Evolutionary conservation across 176 grass and related monocot genomes (phyloP).

Genomic region (Oryza longistaminata): DNA sequence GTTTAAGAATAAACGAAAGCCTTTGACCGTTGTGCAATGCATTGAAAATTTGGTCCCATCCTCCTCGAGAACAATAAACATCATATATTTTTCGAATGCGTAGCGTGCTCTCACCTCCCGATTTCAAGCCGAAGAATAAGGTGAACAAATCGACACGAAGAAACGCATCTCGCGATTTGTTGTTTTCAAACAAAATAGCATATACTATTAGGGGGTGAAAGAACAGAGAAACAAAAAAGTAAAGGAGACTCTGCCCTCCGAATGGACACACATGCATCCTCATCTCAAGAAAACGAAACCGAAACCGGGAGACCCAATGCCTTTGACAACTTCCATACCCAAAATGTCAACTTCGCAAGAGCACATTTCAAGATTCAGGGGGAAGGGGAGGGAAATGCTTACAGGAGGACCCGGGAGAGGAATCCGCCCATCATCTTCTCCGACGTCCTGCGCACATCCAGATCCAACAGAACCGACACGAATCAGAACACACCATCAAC

Average conservation of each 20-base stretch:
- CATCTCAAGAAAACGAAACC: slow-evolving; percentile 12
- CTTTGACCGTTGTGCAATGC: slow-evolving; percentile 51
- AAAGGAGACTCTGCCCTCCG: not conserved
- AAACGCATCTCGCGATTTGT: slow-evolving; percentile 35
- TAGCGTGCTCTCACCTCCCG: slow-evolving; percentile 6
- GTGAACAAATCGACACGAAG: slow-evolving; percentile 42
- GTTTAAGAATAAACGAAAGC: slow-evolving; percentile 46
- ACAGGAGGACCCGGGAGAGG: slow-evolving; percentile 77
- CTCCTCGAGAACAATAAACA: slow-evolving; percentile 46
- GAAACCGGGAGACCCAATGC: not conserved
- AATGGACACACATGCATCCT: slow-evolving; percentile 1
- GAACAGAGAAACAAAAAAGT: not conserved
- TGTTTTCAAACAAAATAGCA: not conserved
- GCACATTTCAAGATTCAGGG: slow-evolving; percentile 43
- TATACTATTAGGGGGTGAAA: not conserved
- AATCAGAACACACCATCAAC: slow-evolving; percentile 27
- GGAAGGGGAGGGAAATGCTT: slow-evolving; percentile 27
- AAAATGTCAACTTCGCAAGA: slow-evolving; percentile 14
- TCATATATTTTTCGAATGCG: slow-evolving; percentile 26
- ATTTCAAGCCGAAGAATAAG: slow-evolving; percentile 41
- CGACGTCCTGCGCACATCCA: slow-evolving; percentile 36
- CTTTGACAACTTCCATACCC: not conserved
- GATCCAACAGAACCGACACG: slow-evolving; percentile 38
- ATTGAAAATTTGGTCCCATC: slow-evolving; percentile 46
- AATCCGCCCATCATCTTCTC: slow-evolving; percentile 80